Evolutionary conservation across 2,329 filamentous ascomycete genomes (phyloP).

Genomic region (Talaromyces sp.): DNA sequence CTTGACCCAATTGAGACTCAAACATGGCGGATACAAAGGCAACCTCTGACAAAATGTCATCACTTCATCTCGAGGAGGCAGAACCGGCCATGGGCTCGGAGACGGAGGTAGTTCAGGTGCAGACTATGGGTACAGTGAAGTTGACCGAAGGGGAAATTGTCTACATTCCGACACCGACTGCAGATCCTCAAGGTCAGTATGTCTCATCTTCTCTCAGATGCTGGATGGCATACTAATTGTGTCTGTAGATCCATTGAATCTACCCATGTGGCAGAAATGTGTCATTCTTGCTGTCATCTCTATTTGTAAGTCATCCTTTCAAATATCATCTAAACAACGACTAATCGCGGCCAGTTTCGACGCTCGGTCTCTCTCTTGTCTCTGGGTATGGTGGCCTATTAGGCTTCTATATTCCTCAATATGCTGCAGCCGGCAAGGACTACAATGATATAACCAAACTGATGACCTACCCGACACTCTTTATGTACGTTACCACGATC

Average conservation of each 20-base stretch:
- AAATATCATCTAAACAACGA: not conserved
- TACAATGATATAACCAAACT: constrained; percentile 39
- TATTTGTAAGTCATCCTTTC: constrained; percentile 20
- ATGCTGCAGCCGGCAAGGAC: constrained; percentile 31
- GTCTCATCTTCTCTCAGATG: not conserved
- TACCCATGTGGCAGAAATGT: constrained; percentile 25
- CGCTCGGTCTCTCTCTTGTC: constrained; percentile 35
- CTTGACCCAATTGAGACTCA: not conserved
- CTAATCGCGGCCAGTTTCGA: constrained; percentile 33
- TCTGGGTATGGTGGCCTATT: constrained; percentile 41
- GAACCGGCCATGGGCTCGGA: constrained; percentile 12
- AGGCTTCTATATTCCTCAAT: constrained; percentile 39
- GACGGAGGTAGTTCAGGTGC: constrained; percentile 1
- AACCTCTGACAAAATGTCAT: constrained; percentile 12
- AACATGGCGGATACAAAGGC: constrained; percentile 16
- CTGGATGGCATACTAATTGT: not conserved
- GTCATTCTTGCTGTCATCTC: constrained; percentile 25
- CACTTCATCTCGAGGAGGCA: constrained; percentile 19
- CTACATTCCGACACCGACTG: constrained; percentile 33
- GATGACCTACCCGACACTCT: constrained; percentile 32
- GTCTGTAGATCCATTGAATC: constrained; percentile 26
- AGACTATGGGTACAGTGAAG: constrained; percentile 24
- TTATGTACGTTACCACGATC: constrained; percentile 20
- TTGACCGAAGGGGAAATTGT: constrained; percentile 30
- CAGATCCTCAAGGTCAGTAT: constrained; percentile 26